Evolutionary conservation across 108 stramenopile genomes (phyloP).

Genomic region (Aurantiochytrium sp.): DNA sequence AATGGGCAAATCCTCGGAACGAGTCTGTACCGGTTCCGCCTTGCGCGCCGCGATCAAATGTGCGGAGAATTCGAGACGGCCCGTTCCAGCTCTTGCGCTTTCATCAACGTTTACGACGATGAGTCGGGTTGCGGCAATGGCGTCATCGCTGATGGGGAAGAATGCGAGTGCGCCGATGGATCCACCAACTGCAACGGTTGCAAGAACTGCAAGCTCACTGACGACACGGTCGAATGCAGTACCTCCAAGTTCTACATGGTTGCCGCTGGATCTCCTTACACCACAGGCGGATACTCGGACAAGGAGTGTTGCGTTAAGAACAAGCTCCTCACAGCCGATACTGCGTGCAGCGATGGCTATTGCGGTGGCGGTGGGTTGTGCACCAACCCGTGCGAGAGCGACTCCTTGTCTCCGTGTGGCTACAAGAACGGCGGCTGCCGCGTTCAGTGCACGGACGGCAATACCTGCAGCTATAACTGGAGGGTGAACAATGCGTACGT

Average conservation of each 20-base stretch:
- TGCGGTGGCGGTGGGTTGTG: background rate
- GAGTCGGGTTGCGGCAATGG: background rate
- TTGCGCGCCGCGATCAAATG: conserved; percentile 6
- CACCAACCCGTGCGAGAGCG: background rate
- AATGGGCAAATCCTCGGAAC: background rate
- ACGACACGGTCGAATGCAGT: background rate
- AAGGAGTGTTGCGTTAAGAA: background rate
- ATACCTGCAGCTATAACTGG: background rate
- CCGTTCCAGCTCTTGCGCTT: background rate
- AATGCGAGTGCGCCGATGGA: background rate
- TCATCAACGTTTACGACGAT: background rate
- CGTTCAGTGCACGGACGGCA: background rate
- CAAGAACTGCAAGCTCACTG: background rate
- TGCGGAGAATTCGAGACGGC: background rate
- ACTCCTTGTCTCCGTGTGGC: background rate
- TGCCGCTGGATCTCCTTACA: background rate
- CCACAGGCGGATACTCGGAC: background rate
- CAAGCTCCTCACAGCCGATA: background rate
- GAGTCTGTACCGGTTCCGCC: background rate
- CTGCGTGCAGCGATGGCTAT: background rate
- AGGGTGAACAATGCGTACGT: background rate
- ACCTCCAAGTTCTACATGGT: background rate
- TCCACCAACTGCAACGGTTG: background rate
- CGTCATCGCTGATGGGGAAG: background rate
- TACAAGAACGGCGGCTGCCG: background rate